Conservation (phyloP, 2,329 filamentous ascomycete genomes). For the Exserohilum rostratum region DNA sequence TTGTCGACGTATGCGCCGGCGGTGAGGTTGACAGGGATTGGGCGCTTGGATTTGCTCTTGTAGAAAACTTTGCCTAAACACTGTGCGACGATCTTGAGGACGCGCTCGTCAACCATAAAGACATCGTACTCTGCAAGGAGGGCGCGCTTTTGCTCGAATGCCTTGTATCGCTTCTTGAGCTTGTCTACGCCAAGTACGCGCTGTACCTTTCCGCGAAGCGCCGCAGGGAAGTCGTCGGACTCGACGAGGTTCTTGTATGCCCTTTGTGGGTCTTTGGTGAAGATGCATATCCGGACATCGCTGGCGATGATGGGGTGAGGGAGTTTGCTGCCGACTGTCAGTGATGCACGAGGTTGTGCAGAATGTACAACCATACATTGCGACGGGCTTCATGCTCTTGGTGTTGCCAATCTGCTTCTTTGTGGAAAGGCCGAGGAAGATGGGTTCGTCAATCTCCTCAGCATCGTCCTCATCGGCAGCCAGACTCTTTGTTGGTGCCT, state of each 20-base stretch:
- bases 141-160: slow-evolving; percentile 81
- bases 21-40: slow-evolving; percentile 79
- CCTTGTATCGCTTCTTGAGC: slow-evolving; percentile 85
- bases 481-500: slow-evolving; percentile 60
- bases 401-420: slow-evolving; percentile 75
- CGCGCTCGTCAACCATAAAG: slow-evolving; percentile 90
- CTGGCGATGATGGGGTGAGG: slow-evolving; percentile 75
- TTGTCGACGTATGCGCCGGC: slow-evolving; percentile 67
- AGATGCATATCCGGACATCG: slow-evolving; percentile 78
- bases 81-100: slow-evolving; percentile 73
- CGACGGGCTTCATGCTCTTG: slow-evolving; percentile 79
- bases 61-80: slow-evolving; percentile 93
- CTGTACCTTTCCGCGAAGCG: slow-evolving; percentile 55
- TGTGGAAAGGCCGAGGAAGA: slow-evolving; percentile 68
- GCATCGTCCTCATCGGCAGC: slow-evolving; percentile 54
- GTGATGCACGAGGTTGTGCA: slow-evolving; percentile 3
- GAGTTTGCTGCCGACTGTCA: slow-evolving; percentile 55
- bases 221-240: slow-evolving; percentile 63
- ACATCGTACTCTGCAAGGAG: slow-evolving; percentile 86
- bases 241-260: slow-evolving; percentile 88
- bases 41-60: slow-evolving; percentile 80
- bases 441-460: slow-evolving; percentile 56
- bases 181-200: slow-evolving; percentile 81
- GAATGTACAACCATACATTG: slow-evolving; percentile 60
- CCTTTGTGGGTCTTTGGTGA: slow-evolving; percentile 82